These are phyloP conservation scores for Hygrophila difformis DNA, from an alignment of 257 asterid genomes.

Conservation along the genomic window DNA sequence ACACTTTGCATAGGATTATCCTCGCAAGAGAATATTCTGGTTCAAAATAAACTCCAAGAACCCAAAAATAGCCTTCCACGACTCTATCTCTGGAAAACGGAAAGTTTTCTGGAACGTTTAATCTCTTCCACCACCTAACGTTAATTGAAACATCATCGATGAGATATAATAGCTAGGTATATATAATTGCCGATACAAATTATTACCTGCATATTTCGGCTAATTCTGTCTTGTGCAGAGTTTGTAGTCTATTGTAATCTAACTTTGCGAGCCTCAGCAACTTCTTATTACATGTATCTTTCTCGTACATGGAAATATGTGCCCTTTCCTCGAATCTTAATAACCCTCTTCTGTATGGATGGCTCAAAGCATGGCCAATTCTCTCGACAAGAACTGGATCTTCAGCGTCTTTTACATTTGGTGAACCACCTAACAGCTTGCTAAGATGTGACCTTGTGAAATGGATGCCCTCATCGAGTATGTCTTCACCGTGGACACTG, in stretches of 20 bases:
- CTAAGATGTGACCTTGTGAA: conserved; percentile 9
- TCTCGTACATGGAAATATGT: conserved; percentile 19
- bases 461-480: conserved; percentile 10
- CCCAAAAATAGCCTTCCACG: conserved; percentile 21
- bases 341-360: conserved; percentile 12
- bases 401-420: neutral
- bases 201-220: no score
- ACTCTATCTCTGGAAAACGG: conserved; percentile 23
- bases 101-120: conserved; percentile 5
- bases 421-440: neutral
- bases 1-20: conserved; percentile 8
- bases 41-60: conserved; percentile 15
- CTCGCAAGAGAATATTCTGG: conserved; percentile 17
- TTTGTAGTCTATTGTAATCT: conserved; percentile 21
- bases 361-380: conserved; percentile 20
- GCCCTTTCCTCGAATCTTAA: conserved; percentile 16
- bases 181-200: no score
- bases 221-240: neutral
- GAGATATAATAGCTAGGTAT: no score
- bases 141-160: no score
- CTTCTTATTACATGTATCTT: conserved; percentile 3
- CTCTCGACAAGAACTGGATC: conserved; percentile 6
- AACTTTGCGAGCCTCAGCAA: conserved; percentile 23
- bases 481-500: conserved; percentile 11
- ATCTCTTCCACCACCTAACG: conserved; percentile 24